These are phyloP conservation scores for Spathaspora girioi DNA, from an alignment of 805 yeast species.

Conservation along the genomic window DNA sequence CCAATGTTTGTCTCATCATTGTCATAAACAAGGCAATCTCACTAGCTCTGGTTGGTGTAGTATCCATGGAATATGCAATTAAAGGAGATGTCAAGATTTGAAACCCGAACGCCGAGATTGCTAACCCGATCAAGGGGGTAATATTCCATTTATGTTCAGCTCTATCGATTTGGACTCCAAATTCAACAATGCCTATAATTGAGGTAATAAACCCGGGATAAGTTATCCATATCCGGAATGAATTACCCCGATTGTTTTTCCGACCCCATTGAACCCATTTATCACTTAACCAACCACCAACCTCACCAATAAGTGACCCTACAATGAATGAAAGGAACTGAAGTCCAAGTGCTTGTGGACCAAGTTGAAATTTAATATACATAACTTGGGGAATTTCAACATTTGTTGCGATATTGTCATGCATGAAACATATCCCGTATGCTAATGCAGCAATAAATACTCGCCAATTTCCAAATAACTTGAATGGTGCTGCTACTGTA, in stretches of 20 bases:
- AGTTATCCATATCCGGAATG: conserved; percentile 17
- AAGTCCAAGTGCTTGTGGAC: conserved; percentile 21
- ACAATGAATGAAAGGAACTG: conserved; percentile 18
- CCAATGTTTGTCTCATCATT: conserved; percentile 17
- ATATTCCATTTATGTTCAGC: conserved; percentile 6
- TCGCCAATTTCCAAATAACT: conserved; percentile 3
- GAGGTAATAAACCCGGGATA: conserved; percentile 17
- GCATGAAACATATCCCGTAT: conserved; percentile 17
- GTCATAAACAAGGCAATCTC: conserved; percentile 19
- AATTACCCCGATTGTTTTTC: conserved; percentile 8
- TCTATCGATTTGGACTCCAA: conserved; percentile 15
- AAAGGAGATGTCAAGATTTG: conserved; percentile 20
- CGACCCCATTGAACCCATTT: conserved; percentile 5
- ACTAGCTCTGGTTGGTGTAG: conserved; percentile 11
- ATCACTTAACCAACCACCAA: conserved; percentile 22
- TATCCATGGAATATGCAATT: conserved; percentile 19
- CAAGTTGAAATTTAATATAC: conserved; percentile 14
- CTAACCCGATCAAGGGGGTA: conserved; percentile 20
- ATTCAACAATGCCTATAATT: conserved; percentile 18
- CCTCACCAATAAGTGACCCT: conserved; percentile 21
- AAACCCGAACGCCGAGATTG: conserved; percentile 17
- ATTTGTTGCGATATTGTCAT: conserved; percentile 18
- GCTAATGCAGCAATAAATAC: conserved; percentile 15
- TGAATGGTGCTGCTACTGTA: conserved; percentile 9
- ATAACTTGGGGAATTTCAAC: conserved; percentile 21